Percentiles rank a stretch among this genome's conserved stretches.
These are phyloP conservation scores for Eremothecium cymbalariae DNA, from an alignment of 1,139 yeast genomes.

Conservation along the genomic window DNA sequence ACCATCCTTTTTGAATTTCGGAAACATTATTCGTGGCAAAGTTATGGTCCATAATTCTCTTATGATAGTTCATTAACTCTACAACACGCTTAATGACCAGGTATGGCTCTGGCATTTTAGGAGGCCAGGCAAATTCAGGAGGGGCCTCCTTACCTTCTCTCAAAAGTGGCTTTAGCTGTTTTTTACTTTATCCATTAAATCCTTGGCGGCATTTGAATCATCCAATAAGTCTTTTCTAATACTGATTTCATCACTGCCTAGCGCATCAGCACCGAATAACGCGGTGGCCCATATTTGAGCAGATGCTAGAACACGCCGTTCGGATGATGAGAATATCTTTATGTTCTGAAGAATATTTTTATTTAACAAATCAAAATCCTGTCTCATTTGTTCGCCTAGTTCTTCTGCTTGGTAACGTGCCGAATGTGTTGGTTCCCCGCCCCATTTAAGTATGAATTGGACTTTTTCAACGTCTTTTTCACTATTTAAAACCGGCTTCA, in stretches of 20 bases:
- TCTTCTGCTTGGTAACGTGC: slow-evolving; percentile 92
- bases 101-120: slow-evolving; percentile 95
- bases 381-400: slow-evolving; percentile 91
- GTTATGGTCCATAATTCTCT: slow-evolving; percentile 74
- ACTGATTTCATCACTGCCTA: slow-evolving; percentile 72
- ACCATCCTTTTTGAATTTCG: slow-evolving; percentile 76
- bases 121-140: slow-evolving; percentile 99
- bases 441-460: slow-evolving; percentile 95
- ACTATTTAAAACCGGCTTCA: slow-evolving; percentile 73
- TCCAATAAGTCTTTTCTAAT: slow-evolving; percentile 88
- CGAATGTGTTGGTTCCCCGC: slow-evolving; percentile 98
- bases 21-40: slow-evolving; percentile 56
- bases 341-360: slow-evolving; percentile 73
- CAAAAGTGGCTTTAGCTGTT: slow-evolving; percentile 85
- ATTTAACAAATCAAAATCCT: slow-evolving; percentile 79
- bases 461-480: slow-evolving; percentile 85
- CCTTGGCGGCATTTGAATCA: slow-evolving; percentile 97
- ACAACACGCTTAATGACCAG: slow-evolving; percentile 89
- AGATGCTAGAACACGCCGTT: slow-evolving; percentile 86
- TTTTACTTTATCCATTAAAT: slow-evolving; percentile 93
- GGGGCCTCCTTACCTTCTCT: slow-evolving; percentile 97
- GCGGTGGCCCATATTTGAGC: slow-evolving; percentile 86
- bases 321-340: slow-evolving; percentile 83
- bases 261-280: slow-evolving; percentile 60
- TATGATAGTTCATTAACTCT: slow-evolving; percentile 90